Evolutionary conservation across 2,329 filamentous ascomycete genomes (phyloP).

Genomic region (Scytalidium lignicola): DNA sequence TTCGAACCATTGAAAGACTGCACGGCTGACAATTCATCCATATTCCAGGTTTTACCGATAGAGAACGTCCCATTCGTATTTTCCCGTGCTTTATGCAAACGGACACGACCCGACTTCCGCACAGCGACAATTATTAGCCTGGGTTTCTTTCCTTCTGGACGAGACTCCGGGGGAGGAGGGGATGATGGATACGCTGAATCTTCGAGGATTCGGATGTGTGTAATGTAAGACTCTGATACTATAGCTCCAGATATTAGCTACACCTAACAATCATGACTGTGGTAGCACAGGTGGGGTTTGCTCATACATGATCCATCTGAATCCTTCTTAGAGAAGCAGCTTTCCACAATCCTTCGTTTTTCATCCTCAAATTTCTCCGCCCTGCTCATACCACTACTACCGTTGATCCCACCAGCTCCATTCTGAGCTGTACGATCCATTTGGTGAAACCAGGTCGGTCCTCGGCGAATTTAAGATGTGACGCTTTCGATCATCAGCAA

Average conservation of each 20-base stretch:
- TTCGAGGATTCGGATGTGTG: constrained; percentile 87
- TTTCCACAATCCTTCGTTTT: constrained; percentile 89
- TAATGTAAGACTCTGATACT: constrained; percentile 95
- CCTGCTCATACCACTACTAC: constrained; percentile 21
- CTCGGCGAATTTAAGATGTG: constrained; percentile 5
- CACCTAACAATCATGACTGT: background rate
- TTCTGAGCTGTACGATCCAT: constrained; percentile 28
- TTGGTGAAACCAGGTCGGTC: constrained; percentile 25
- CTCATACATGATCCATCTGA: constrained; percentile 70
- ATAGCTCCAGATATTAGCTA: constrained; percentile 19
- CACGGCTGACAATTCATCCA: constrained; percentile 81
- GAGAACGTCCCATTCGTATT: constrained; percentile 92
- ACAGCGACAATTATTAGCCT: constrained; percentile 92
- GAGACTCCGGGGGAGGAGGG: constrained; percentile 77
- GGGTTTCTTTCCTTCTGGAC: constrained; percentile 72
- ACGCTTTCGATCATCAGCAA: constrained; percentile 13
- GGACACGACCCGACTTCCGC: constrained; percentile 83
- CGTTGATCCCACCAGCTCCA: constrained; percentile 27
- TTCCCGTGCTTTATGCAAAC: constrained; percentile 95
- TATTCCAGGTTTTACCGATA: constrained; percentile 96
- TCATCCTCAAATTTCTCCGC: constrained; percentile 96
- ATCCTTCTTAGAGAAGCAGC: constrained; percentile 89
- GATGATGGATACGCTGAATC: constrained; percentile 76
- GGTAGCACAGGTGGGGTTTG: too few relatives aligned
- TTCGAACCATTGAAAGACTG: constrained; percentile 70